Percentiles rank a stretch among this genome's conserved stretches.
Conservation (phyloP, 2,329 filamentous ascomycete species). For the Epichloe hybrida region DNA sequence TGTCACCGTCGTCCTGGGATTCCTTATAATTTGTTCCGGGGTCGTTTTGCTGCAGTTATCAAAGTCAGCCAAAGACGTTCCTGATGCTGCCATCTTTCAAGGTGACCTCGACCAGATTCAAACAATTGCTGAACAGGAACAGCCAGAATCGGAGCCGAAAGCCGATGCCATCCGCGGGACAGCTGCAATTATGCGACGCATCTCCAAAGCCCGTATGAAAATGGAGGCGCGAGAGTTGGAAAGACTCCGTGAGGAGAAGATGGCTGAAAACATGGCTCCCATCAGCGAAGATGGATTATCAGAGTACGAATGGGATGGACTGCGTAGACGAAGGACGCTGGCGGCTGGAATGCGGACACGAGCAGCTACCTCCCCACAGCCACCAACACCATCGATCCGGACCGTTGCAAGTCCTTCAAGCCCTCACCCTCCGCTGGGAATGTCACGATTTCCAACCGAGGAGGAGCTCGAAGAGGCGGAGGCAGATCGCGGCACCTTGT, state of each 20-base stretch:
- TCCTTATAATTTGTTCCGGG: slow-evolving; percentile 84
- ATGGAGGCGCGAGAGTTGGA: slow-evolving; percentile 70
- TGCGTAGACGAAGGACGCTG: slow-evolving; percentile 58
- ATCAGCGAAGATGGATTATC: slow-evolving; percentile 63
- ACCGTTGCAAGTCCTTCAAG: slow-evolving; percentile 10
- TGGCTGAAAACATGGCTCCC: slow-evolving; percentile 54
- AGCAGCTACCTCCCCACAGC: slow-evolving; percentile 13
- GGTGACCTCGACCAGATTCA: slow-evolving; percentile 92
- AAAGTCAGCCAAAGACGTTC: slow-evolving; percentile 94
- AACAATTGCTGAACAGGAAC: slow-evolving; percentile 86
- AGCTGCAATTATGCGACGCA: slow-evolving; percentile 71
- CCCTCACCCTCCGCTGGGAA: slow-evolving; percentile 46
- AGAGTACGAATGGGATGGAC: slow-evolving; percentile 76
- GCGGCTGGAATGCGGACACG: slow-evolving; percentile 18
- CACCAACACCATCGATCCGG: slow-evolving; percentile 14
- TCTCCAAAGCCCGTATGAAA: slow-evolving; percentile 63
- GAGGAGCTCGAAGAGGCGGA: slow-evolving; percentile 40
- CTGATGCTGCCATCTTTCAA: slow-evolving; percentile 80
- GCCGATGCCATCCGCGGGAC: slow-evolving; percentile 90
- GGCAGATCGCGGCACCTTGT: slow-evolving; percentile 33
- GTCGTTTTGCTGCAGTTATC: slow-evolving; percentile 91
- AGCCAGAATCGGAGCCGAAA: slow-evolving; percentile 92
- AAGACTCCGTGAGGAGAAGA: slow-evolving; percentile 66
- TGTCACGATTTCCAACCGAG: slow-evolving; percentile 64
- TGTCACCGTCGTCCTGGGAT: slow-evolving; percentile 81